Base-by-base conservation (phyloP, 1,284 basidiomycete genomes). In the Leccinum glutinopallens region DNA sequence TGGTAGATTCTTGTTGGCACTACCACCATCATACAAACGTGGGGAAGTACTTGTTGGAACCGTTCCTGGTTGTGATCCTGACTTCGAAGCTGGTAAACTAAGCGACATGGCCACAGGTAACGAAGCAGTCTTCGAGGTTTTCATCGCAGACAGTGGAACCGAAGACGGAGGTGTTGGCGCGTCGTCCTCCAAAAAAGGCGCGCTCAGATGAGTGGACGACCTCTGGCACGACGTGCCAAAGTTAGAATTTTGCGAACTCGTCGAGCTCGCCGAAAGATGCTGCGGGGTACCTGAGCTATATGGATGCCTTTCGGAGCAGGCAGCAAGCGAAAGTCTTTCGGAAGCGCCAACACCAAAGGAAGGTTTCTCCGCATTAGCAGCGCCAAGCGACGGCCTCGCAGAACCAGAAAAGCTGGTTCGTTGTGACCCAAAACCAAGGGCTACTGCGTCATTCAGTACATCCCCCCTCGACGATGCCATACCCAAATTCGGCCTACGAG, bases 361-460 rank as follows among this genome's bases (percentile, higher is more conserved):
- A 53, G 67, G 63, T 51, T 63, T 72, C 41, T 75, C 72, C 19
- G 65, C 41, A 59, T 43, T 57, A n/a, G 64, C 57, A n/a, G 63
- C 61, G 49, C 71, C 65, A 51, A 76, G 73, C 8, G 73, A 71
- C 19, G 53, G 61, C 35, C 70, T 61, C 15, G 62, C 58, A 63
- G 72, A 64, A 46, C 68, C 62, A 8, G 74, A 69, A 58, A 76
- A 62, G 49, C 64, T 72, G 17, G 69, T 46, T 19, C 69, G 64
- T 43, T 73, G 74, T 9, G 71, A 72, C 22, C 61, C 65, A 9
- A 70, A 63, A 35, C 65, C 64, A 49, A 72, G 55, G 22, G 25
- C n/a, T 6, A 58, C 19, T 29, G 59, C 72, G 5, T 77, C 73
- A 59, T 22, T 64, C 17, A 67, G 46, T 25, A 46, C 51, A 55